Evolutionary conservation across 106 monocot species (phyloP).

Genomic region (Triglochin maritima): DNA sequence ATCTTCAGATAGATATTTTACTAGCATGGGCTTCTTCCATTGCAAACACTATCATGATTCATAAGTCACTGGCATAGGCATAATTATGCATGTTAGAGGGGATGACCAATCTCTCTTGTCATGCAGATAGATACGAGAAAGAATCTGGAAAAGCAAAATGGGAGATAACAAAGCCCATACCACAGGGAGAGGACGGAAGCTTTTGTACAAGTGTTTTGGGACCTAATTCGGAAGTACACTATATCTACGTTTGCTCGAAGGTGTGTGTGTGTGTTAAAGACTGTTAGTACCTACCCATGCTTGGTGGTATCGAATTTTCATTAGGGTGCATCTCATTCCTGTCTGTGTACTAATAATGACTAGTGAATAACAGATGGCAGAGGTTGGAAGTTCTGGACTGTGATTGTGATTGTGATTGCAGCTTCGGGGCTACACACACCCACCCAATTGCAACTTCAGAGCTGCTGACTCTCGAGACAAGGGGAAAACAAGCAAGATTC

Average conservation of each 20-base stretch:
- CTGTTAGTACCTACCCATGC: too few relatives aligned
- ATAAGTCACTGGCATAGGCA: neutral
- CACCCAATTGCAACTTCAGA: too few relatives aligned
- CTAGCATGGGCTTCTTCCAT: neutral
- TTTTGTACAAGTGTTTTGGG: slow-evolving; percentile 40
- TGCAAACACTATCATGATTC: neutral
- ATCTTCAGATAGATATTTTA: neutral
- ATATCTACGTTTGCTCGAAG: slow-evolving; percentile 88
- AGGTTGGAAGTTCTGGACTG: too few relatives aligned
- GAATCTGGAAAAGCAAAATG: slow-evolving; percentile 35
- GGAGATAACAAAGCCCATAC: slow-evolving; percentile 59
- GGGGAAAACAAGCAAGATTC: too few relatives aligned
- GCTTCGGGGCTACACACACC: too few relatives aligned
- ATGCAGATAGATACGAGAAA: slow-evolving; percentile 64
- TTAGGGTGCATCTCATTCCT: too few relatives aligned
- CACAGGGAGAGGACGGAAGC: slow-evolving; percentile 47
- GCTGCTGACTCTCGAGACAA: too few relatives aligned
- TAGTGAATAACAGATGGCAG: too few relatives aligned
- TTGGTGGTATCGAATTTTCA: too few relatives aligned
- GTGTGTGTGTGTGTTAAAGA: slow-evolving; percentile 16
- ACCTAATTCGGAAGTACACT: slow-evolving; percentile 66
- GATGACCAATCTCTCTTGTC: neutral
- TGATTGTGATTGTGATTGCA: too few relatives aligned
- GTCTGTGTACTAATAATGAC: too few relatives aligned
- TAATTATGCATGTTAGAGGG: neutral